phyloP scores from a whole-genome alignment of 1,284 basidiomycete species.

The Athelia sp. region DNA sequence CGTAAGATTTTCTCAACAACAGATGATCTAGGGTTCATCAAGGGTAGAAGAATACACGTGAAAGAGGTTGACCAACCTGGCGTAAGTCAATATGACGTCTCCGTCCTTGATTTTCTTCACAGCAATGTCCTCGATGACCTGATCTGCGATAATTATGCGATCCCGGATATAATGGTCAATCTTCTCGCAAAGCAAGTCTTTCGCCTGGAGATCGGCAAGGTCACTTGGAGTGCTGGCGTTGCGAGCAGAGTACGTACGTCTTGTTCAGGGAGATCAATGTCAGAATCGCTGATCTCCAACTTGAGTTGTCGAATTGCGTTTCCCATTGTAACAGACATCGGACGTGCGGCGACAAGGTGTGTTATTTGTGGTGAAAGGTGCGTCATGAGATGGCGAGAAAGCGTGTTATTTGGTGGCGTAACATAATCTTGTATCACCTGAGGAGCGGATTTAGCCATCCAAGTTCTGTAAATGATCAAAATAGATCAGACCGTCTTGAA shows the following conservation, averaged over 20 bases:
- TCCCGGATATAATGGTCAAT: conserved; percentile 96
- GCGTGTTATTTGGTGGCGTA: conserved; percentile 77
- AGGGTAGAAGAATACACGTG: conserved; percentile 3
- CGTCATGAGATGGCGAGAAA: conserved; percentile 84
- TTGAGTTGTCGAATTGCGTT: conserved; percentile 95
- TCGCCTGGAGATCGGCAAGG: conserved; percentile 56
- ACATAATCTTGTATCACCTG: conserved; percentile 86
- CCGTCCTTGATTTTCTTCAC: conserved; percentile 92
- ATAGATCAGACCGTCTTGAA: conserved; percentile 71
- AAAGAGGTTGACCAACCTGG: conserved; percentile 47
- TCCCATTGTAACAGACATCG: conserved; percentile 94
- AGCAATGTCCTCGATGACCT: conserved; percentile 89
- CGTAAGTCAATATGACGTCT: conserved; percentile 91
- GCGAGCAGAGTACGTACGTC: conserved; percentile 55
- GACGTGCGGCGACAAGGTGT: conserved; percentile 81
- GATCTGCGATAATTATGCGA: conserved; percentile 88
- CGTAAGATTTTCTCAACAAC: conserved; percentile 91
- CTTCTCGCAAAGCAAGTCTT: conserved; percentile 76
- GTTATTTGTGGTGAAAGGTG: conserved; percentile 89
- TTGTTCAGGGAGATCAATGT: conserved; percentile 90
- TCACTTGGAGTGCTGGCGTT: neutral
- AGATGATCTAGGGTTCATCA: conserved; percentile 61
- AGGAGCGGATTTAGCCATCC: conserved; percentile 4
- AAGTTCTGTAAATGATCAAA: neutral
- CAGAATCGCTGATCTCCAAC: conserved; percentile 89